Evolutionary conservation across 768 basidiomycete genomes (phyloP), one percentile per base, ranked within the genome.

Genomic region (Naganishia vaughanmartiniae): DNA sequence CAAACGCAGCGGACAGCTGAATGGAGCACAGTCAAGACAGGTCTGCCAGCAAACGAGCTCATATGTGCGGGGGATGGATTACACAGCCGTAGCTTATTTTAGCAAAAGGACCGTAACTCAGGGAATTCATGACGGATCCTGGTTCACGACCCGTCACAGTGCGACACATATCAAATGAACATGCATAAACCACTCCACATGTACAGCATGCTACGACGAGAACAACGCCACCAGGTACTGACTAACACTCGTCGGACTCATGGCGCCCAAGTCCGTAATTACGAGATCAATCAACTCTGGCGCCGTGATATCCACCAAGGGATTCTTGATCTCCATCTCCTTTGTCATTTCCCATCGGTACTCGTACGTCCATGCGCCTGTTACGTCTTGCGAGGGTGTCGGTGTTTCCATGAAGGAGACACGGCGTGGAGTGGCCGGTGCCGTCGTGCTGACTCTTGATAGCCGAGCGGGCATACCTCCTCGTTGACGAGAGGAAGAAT

Each of bases 201-300:
- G n/a, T 39, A 19, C 10, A n/a, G n/a, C 21, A 24, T 24, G 26
- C 60, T 70, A 77, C 28, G 76, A 76, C 48, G 80, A 78, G 71
- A 82, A 95, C 89, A 94, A 93, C 74, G 91, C 92, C 70, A 96
- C 93, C 54, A 96, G 85, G 80, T 94, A 94, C 80, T 93, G 92
- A 82, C 91, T 93, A 73, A 96, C 92, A 70, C 91, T 90, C 82
- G 92, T 90, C 36, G 93, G 75, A 58, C 71, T 74, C 65, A 79
- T 65, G 33, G 77, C 51, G 15, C 95, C 95, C 51, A 97, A 88
- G 76, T 98, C 95, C 69, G 91, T 92, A 79, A 97, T 91, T 45
- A 98, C 92, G 45, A 97, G 86, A 42, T 92, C 90, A 73, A 97
- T 95, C 73, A 95, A 83, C 83, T 97, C 93, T 66, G 94, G 92